These are phyloP conservation scores for Nigrospora oryzae DNA, from an alignment of 2,329 filamentous ascomycete species.

Conservation along the genomic window DNA sequence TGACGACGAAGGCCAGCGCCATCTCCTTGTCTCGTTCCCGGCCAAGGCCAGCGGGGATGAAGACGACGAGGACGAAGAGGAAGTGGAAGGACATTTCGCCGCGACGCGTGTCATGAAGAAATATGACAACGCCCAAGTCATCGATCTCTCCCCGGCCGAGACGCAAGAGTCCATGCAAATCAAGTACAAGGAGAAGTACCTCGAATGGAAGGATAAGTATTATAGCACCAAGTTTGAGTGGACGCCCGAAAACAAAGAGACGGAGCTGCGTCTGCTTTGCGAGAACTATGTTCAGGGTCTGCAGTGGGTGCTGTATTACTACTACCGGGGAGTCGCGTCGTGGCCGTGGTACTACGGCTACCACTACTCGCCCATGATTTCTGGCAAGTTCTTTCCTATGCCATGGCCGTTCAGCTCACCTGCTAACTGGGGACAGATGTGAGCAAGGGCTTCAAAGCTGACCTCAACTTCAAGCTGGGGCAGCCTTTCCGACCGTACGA, in stretches of 20 bases:
- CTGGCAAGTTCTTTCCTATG: constrained; percentile 38
- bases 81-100: constrained; percentile 80
- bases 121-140: constrained; percentile 82
- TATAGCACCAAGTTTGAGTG: constrained; percentile 86
- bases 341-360: constrained; percentile 99
- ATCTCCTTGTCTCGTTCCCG: constrained; percentile 43
- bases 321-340: constrained; percentile 92
- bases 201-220: constrained; percentile 89
- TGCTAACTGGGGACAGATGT: constrained; percentile 54
- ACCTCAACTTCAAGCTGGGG: constrained; percentile 87
- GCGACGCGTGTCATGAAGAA: constrained; percentile 77
- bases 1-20: constrained; percentile 45
- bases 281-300: constrained; percentile 97
- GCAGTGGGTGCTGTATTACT: constrained; percentile 98
- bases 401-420: not conserved
- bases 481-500: constrained; percentile 94
- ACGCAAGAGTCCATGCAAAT: constrained; percentile 70
- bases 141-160: constrained; percentile 73
- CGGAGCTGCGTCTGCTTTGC: constrained; percentile 71
- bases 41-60: constrained; percentile 26
- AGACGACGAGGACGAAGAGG: constrained; percentile 60
- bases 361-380: constrained; percentile 96
- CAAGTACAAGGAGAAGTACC: constrained; percentile 85
- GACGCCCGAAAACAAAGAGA: constrained; percentile 65
- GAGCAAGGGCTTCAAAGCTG: constrained; percentile 73